Evolutionary conservation across 2,329 filamentous ascomycete species (phyloP).

Genomic region (Huntiella bhutanensis): DNA sequence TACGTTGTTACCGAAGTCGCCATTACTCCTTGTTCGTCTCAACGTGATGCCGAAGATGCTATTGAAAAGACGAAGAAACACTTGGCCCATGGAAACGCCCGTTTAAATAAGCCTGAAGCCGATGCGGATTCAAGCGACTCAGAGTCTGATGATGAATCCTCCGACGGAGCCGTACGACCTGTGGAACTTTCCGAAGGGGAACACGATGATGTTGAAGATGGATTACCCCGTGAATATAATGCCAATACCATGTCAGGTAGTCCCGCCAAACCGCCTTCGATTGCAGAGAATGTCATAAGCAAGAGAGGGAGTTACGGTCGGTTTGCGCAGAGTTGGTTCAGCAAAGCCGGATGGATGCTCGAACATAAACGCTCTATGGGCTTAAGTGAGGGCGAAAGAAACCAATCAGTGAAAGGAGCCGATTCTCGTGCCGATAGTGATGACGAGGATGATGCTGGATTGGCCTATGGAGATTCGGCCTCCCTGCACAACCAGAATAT

Average conservation of each 20-base stretch:
- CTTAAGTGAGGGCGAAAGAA: slow-evolving; percentile 29
- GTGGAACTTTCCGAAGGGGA: neutral
- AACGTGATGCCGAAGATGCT: slow-evolving; percentile 51
- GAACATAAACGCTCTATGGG: slow-evolving; percentile 53
- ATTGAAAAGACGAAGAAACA: slow-evolving; percentile 39
- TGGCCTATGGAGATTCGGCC: slow-evolving; percentile 7
- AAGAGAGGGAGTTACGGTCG: slow-evolving; percentile 68
- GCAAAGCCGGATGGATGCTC: slow-evolving; percentile 59
- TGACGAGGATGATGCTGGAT: slow-evolving; percentile 9
- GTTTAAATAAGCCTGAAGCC: neutral
- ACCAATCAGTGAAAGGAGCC: slow-evolving; percentile 20
- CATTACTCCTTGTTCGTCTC: slow-evolving; percentile 70
- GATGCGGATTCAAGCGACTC: slow-evolving; percentile 12
- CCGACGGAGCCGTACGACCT: slow-evolving; percentile 21
- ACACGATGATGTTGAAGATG: slow-evolving; percentile 27
- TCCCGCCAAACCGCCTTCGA: slow-evolving; percentile 32
- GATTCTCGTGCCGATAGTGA: slow-evolving; percentile 14
- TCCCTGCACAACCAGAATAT: neutral
- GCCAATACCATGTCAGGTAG: slow-evolving; percentile 15
- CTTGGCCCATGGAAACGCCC: slow-evolving; percentile 14
- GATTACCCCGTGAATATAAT: slow-evolving; percentile 18
- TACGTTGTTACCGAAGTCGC: slow-evolving; percentile 81
- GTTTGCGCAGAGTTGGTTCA: slow-evolving; percentile 86
- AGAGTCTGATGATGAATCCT: slow-evolving; percentile 26
- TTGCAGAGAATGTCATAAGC: slow-evolving; percentile 76